Percentiles rank a stretch among this genome's conserved stretches.
Conservation (phyloP, 2,329 filamentous ascomycete genomes). For the Aureobasidium sp. region DNA sequence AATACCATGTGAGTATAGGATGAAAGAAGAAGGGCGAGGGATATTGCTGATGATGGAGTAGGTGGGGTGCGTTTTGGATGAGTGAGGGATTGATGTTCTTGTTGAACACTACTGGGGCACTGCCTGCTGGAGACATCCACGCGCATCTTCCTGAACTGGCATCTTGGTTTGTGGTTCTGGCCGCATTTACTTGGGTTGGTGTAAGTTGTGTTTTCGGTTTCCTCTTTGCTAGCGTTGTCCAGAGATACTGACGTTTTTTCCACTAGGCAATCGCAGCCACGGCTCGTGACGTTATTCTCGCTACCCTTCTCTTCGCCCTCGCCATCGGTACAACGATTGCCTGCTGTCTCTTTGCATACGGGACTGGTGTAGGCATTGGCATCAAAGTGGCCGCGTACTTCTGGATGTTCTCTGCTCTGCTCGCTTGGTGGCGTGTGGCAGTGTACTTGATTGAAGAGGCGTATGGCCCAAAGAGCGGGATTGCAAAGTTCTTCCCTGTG, state of each 20-base stretch:
- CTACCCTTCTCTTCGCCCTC: conserved; percentile 19
- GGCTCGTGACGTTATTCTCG: conserved; percentile 20
- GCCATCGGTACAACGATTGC: conserved; percentile 21
- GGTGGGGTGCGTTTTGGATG: conserved; percentile 25
- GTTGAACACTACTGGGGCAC: background rate
- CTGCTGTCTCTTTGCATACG: conserved; percentile 21
- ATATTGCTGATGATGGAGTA: background rate
- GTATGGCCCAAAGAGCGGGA: conserved; percentile 18
- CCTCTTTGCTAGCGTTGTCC: too few relatives aligned
- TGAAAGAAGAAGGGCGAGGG: background rate
- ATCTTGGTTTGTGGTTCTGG: conserved; percentile 21
- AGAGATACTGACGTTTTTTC: background rate
- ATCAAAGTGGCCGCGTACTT: conserved; percentile 24
- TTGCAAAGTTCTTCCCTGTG: conserved; percentile 22
- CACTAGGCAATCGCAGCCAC: conserved; percentile 18
- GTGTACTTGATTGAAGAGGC: conserved; percentile 24
- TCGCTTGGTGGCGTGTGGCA: conserved; percentile 23
- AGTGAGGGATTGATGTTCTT: conserved; percentile 9
- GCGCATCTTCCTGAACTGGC: conserved; percentile 22
- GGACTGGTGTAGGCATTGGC: conserved; percentile 18
- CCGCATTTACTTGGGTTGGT: conserved; percentile 20
- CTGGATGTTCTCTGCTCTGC: conserved; percentile 21
- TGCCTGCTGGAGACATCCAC: conserved; percentile 15
- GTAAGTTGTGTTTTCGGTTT: background rate
- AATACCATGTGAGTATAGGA: conserved; percentile 12